Base-by-base conservation (phyloP, 1,139 yeast species). In the Yamadazyma blattariae region DNA sequence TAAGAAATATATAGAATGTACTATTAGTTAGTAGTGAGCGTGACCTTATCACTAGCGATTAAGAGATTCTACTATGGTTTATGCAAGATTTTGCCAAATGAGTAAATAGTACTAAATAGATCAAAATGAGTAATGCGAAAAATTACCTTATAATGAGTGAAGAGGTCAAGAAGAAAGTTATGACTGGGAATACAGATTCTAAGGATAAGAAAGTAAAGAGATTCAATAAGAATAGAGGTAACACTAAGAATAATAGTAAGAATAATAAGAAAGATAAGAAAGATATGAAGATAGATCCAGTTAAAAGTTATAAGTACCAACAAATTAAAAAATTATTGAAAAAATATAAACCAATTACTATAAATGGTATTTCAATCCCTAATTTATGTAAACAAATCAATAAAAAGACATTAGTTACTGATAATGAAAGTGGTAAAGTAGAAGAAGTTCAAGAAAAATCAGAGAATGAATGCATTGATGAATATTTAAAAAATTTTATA, bases 261-360 rank as follows among this genome's bases (percentile, higher is more conserved):
- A n/a, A n/a, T n/a, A n/a, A n/a, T n/a, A n/a, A n/a, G 5, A 25
- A 28, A 21, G 24, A 10, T 21, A 21, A 21, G 4, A 21, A 21
- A 21, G n/a, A 7, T 21, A 11, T 12, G n/a, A 7, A 7, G n/a
- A n/a, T n/a, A 20, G 52, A 50, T 32, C 45, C 45, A 12, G 44
- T 50, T 1, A 38, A 46, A 15, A 51, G 50, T 28, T 42, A 45
- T 21, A 50, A 46, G 29, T 55, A 51, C 23, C 45, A 46, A 18
- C 60, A 57, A 35, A 45, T 57, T 25, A 48, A 56, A 21, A 63
- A 64, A 42, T 48, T 65, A 10, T 36, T 61, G 17, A 55, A 56
- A 29, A 43, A 44, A 14, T 56, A 46, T 38, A 49, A 46, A 21
- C 69, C 69, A 3, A 50, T 61, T 4, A 62, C 70, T 1, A 52